phyloP scores from a whole-genome alignment of 441 rosid genomes.

The Mallotus japonicus region DNA sequence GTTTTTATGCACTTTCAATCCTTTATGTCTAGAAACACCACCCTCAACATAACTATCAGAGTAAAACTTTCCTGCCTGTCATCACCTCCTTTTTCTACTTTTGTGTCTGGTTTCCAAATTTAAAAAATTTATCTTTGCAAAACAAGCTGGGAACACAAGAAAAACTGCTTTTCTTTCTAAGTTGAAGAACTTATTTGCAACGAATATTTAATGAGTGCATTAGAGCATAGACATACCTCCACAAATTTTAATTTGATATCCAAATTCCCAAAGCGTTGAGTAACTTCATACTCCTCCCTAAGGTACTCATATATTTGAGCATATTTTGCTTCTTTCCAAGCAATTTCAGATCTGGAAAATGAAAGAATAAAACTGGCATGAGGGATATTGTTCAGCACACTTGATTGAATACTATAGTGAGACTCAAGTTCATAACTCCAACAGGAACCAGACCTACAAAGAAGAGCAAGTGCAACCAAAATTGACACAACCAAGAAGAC shows the following conservation, averaged over 20 bases:
- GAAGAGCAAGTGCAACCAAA: background rate
- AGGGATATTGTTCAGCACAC: background rate
- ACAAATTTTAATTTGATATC: slow-evolving; percentile 89
- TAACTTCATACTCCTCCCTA: slow-evolving; percentile 87
- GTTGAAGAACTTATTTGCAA: background rate
- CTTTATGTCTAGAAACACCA: background rate
- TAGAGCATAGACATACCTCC: slow-evolving; percentile 51
- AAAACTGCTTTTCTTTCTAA: too few relatives aligned
- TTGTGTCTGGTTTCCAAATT: too few relatives aligned
- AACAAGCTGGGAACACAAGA: too few relatives aligned
- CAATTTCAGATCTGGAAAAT: slow-evolving; percentile 78
- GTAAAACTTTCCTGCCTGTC: too few relatives aligned
- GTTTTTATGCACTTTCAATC: background rate
- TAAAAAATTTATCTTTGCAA: too few relatives aligned
- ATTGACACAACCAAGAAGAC: background rate
- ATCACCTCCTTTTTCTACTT: too few relatives aligned
- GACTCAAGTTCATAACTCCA: background rate
- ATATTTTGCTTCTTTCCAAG: slow-evolving; percentile 95
- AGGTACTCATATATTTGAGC: slow-evolving; percentile 88
- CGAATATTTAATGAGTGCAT: background rate
- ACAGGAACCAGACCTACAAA: background rate
- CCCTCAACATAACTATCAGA: too few relatives aligned
- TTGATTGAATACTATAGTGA: background rate
- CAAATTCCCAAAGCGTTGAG: slow-evolving; percentile 86
- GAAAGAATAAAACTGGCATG: slow-evolving; percentile 11